Evolutionary conservation across 306 rosid genomes (phyloP), one percentile per base, ranked within the genome.

Genomic region (Dalbergia cochinchinensis): DNA sequence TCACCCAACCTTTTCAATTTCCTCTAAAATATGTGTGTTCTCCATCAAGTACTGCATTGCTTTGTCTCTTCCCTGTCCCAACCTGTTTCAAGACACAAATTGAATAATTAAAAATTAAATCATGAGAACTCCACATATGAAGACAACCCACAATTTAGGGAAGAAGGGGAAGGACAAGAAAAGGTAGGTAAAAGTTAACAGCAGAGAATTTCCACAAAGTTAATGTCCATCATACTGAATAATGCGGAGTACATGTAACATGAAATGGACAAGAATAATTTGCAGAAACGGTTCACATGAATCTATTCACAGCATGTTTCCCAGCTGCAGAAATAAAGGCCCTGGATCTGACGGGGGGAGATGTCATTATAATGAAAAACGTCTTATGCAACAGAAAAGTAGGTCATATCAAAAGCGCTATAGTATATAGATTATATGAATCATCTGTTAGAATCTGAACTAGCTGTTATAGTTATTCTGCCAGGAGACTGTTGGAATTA

Each of bases 51-150:
- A 95, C 79, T 91, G 97, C 51, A 93, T 73, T 78, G 99, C 89
- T 88, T 77, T 93, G 79, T 95, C 99, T 81, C 99, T 91, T 84
- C 98, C 99, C 80, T 95, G 99, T 73, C 99, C 99, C 83, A 95
- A 85, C 90, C 98, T 95, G 84, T 85, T 78, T 69, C 71, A 64
- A 57, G 62, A 59, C 15, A 71, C 63, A 69, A 67, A 82, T 81
- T 65, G 72, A 67, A 74, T 65, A 34, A 71, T 11, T 6, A 51
- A 50, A 18, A 63, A 66, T 50, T 80, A 79, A 78, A 72, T 31
- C 59, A 79, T 39, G 19, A 12, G n/a, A 65, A 22, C 60, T 81
- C 14, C 44, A 63, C 22, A 44, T 44, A 37, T 61, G 51, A 69
- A 72, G 37, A 81, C 37, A 65, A 69, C 58, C 19, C 3, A 19